Evolutionary conservation across 1,284 basidiomycete genomes (phyloP).

Genomic region (Puccinia polysora): DNA sequence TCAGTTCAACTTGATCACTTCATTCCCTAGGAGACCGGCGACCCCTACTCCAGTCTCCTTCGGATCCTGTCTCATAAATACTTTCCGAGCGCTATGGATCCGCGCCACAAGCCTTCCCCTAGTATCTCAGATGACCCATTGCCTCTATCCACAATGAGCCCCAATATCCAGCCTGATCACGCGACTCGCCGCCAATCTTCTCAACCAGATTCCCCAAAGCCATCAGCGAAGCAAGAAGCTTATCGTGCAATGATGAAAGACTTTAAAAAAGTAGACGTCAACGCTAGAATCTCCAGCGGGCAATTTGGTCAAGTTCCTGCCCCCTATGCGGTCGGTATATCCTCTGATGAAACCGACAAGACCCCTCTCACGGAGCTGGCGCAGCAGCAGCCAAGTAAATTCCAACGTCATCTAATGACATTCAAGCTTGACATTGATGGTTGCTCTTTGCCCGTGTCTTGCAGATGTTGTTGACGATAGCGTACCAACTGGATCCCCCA

Average conservation of each 20-base stretch:
- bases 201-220: background rate
- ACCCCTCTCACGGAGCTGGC: no score
- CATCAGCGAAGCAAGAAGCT: slow-evolving; percentile 11
- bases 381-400: no score
- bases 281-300: background rate
- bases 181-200: background rate
- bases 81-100: no score
- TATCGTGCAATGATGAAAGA: slow-evolving; percentile 7
- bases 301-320: background rate
- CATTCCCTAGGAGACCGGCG: no score
- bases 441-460: background rate
- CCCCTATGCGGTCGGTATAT: background rate
- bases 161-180: background rate
- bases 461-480: background rate
- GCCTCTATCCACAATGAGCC: background rate
- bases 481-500: background rate
- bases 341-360: background rate
- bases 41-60: no score
- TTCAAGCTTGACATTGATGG: background rate
- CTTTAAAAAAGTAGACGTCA: slow-evolving; percentile 5
- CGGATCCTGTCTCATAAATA: no score
- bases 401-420: no score
- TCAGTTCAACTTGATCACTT: no score
- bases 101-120: no score
- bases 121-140: no score